phyloP scores from a whole-genome alignment of 2,329 filamentous ascomycete genomes.

The Talaromyces verruculosus region DNA sequence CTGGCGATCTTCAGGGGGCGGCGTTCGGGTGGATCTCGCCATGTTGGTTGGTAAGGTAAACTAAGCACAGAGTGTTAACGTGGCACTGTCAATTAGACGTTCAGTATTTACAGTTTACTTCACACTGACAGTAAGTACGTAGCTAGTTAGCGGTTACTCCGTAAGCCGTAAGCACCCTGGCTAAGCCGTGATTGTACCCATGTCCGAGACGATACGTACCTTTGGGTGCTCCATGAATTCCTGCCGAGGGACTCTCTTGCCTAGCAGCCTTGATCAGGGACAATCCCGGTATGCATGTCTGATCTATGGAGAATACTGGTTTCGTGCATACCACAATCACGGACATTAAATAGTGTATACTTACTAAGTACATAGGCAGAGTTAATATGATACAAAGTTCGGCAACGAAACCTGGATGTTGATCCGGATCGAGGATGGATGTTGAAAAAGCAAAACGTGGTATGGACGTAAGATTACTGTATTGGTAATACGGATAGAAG shows the following conservation, averaged over 20 bases:
- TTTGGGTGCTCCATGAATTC: not conserved
- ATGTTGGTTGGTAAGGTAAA: not conserved
- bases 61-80: not conserved
- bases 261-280: not conserved
- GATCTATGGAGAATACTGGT: not conserved
- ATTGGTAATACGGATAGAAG: not conserved
- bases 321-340: not conserved
- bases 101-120: not conserved
- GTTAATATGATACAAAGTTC: not conserved
- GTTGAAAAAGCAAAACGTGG: not conserved
- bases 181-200: slow-evolving; percentile 8
- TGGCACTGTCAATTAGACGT: not conserved
- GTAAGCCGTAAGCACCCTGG: not conserved
- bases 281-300: not conserved
- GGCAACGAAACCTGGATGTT: not conserved
- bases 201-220: not conserved
- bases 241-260: not conserved
- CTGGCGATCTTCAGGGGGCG: slow-evolving; percentile 10
- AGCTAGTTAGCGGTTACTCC: not conserved
- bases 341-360: not conserved
- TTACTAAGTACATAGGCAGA: not conserved
- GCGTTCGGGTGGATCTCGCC: not conserved
- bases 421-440: not conserved
- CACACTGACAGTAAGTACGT: not conserved
- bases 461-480: not conserved